A percentile compares a stretch with the other conserved stretches of the same genome.
phyloP scores from a whole-genome alignment of 2,329 filamentous ascomycete species.

The Ramularia endophylla region DNA sequence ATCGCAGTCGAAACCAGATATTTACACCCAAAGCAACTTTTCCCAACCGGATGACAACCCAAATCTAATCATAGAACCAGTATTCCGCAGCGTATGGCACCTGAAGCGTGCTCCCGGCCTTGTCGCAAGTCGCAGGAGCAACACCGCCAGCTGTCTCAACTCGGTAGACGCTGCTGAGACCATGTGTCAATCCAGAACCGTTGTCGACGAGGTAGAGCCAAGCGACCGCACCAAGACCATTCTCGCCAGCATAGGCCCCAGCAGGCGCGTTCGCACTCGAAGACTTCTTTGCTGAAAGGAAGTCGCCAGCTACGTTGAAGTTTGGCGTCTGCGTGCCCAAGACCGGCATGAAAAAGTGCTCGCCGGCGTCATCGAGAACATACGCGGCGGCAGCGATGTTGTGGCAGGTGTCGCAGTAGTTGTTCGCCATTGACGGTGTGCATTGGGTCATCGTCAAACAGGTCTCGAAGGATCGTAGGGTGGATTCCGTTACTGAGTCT shows the following conservation, averaged over 20 bases:
- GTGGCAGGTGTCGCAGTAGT: slow-evolving; percentile 20
- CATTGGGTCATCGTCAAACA: slow-evolving; percentile 16
- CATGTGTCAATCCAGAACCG: slow-evolving; percentile 29
- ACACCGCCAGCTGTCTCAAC: slow-evolving; percentile 44
- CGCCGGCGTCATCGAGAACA: slow-evolving; percentile 42
- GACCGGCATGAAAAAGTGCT: slow-evolving; percentile 56
- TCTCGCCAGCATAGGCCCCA: slow-evolving; percentile 33
- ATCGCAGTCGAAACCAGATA: too few species aligned
- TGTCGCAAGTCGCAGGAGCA: slow-evolving; percentile 35
- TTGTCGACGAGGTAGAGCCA: slow-evolving; percentile 44
- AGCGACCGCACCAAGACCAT: slow-evolving; percentile 35
- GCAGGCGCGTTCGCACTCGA: slow-evolving; percentile 48
- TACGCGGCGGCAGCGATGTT: slow-evolving; percentile 21
- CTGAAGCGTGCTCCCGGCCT: slow-evolving; percentile 26
- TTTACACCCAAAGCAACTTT: too few species aligned
- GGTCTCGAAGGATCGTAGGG: slow-evolving; percentile 16
- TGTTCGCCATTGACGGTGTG: slow-evolving; percentile 7
- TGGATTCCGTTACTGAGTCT: slow-evolving; percentile 13
- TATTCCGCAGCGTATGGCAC: slow-evolving; percentile 44
- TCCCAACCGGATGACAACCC: too few species aligned
- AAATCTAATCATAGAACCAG: slow-evolving; percentile 41
- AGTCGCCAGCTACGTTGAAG: slow-evolving; percentile 50
- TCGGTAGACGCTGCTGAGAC: slow-evolving; percentile 43
- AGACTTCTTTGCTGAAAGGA: slow-evolving; percentile 46
- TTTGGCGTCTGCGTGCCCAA: slow-evolving; percentile 48